Percentiles rank a stretch among this genome's conserved stretches.
phyloP scores from a whole-genome alignment of 495 filamentous ascomycete genomes.

The Neurospora pannonica region DNA sequence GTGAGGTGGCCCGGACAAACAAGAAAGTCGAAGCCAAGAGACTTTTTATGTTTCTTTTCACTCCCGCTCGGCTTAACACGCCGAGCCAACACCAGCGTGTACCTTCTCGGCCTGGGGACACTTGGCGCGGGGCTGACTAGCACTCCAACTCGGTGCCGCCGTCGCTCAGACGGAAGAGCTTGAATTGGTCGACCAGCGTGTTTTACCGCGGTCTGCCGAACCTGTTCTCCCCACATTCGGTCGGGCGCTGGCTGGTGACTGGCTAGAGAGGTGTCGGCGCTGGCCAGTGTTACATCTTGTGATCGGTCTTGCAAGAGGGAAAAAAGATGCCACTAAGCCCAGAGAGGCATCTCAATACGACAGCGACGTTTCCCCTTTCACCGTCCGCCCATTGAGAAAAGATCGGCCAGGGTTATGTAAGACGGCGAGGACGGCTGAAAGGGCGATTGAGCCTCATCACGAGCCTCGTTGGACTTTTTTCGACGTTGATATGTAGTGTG shows the following conservation, averaged over 20 bases:
- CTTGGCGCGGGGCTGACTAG: not conserved
- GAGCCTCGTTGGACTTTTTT: not conserved
- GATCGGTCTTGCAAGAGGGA: not conserved
- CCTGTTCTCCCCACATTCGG: not conserved
- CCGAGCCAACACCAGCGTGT: not conserved
- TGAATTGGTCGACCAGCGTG: not conserved
- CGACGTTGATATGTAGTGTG: not conserved
- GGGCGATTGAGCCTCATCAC: not conserved
- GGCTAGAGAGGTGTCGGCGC: not conserved
- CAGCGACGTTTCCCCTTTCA: not conserved
- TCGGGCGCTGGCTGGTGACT: not conserved
- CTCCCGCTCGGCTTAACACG: not conserved
- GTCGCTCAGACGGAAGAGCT: conserved; percentile 5
- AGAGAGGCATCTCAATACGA: not conserved
- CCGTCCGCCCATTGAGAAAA: not conserved
- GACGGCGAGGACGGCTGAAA: not conserved
- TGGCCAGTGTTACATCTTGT: not conserved
- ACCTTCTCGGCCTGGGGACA: not conserved
- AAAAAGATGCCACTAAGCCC: not conserved
- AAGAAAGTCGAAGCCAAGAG: not conserved
- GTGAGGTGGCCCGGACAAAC: not conserved
- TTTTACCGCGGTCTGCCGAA: conserved; percentile 10
- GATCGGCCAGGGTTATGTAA: not conserved
- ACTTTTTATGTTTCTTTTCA: not conserved
- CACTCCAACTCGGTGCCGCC: not conserved